Percentiles rank a stretch among this genome's conserved stretches.
phyloP scores from a whole-genome alignment of 2,329 filamentous ascomycete genomes.

The Aureobasidium sp. region DNA sequence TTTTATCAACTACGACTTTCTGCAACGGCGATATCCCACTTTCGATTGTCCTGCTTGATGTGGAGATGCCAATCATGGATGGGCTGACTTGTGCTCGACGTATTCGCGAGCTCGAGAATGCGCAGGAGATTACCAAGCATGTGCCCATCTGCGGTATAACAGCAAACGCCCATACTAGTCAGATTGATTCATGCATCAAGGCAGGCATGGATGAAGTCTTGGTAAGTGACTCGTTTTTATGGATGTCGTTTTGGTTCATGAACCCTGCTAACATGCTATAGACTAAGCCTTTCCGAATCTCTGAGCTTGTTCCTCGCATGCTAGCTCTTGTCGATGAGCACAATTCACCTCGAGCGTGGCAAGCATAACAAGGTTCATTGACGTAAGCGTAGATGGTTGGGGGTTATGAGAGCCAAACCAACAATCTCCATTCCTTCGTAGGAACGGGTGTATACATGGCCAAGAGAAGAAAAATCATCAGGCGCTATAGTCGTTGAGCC shows the following conservation, averaged over 20 bases:
- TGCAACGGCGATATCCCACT: not conserved
- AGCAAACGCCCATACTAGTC: constrained; percentile 57
- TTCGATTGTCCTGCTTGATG: constrained; percentile 1
- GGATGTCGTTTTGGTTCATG: no score
- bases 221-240: no score
- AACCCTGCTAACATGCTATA: no score
- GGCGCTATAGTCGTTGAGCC: no score
- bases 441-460: constrained; percentile 1
- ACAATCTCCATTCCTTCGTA: not conserved
- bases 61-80: constrained; percentile 22
- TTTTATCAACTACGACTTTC: constrained; percentile 16
- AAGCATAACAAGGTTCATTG: constrained; percentile 20
- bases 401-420: not conserved
- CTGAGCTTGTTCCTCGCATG: not conserved
- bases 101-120: constrained; percentile 19
- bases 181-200: constrained; percentile 15
- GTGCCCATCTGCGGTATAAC: constrained; percentile 51
- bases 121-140: not conserved
- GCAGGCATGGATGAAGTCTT: constrained; percentile 13
- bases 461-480: no score
- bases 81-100: constrained; percentile 19
- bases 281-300: not conserved
- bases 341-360: no score
- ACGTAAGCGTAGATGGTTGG: constrained; percentile 15
- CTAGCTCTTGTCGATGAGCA: constrained; percentile 16